These are phyloP conservation scores for Saccharomyces jurei DNA, from an alignment of 805 yeast species.

Conservation along the genomic window DNA sequence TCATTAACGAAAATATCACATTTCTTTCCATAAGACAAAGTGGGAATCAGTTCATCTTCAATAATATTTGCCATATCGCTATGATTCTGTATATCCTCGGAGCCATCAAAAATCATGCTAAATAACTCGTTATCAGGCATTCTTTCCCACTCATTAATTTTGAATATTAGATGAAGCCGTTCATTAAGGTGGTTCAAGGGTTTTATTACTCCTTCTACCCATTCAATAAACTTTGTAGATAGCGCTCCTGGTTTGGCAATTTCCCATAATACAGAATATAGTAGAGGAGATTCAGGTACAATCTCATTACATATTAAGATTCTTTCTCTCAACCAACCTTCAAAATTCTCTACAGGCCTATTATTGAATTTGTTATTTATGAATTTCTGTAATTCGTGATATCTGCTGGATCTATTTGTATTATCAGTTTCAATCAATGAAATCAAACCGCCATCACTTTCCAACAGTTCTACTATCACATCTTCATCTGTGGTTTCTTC, in stretches of 20 bases:
- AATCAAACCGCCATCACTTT: slow-evolving; percentile 13
- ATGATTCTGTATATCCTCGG: not conserved
- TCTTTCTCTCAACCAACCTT: slow-evolving; percentile 21
- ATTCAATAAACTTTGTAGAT: slow-evolving; percentile 8
- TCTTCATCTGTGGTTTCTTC: slow-evolving; percentile 15
- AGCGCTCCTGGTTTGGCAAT: not conserved
- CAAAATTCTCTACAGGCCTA: slow-evolving; percentile 2
- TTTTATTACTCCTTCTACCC: slow-evolving; percentile 24
- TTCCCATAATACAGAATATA: slow-evolving; percentile 22
- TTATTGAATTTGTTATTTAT: slow-evolving; percentile 9
- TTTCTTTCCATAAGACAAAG: slow-evolving; percentile 7
- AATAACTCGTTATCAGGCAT: slow-evolving; percentile 11
- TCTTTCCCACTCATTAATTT: slow-evolving; percentile 20
- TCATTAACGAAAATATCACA: slow-evolving; percentile 11
- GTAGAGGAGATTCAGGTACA: slow-evolving; percentile 11
- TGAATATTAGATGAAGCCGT: slow-evolving; percentile 7
- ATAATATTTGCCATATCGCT: slow-evolving; percentile 3
- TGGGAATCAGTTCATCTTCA: slow-evolving; percentile 18
- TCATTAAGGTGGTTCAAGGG: slow-evolving; percentile 25
- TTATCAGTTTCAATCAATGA: slow-evolving; percentile 21
- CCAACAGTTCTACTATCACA: slow-evolving; percentile 23
- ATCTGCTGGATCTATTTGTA: slow-evolving; percentile 10
- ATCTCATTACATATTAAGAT: slow-evolving; percentile 18
- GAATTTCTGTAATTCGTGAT: slow-evolving; percentile 6
- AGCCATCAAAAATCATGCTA: slow-evolving; percentile 6